phyloP scores from a whole-genome alignment of 495 filamentous ascomycete genomes.

The Rhypophila decipiens region DNA sequence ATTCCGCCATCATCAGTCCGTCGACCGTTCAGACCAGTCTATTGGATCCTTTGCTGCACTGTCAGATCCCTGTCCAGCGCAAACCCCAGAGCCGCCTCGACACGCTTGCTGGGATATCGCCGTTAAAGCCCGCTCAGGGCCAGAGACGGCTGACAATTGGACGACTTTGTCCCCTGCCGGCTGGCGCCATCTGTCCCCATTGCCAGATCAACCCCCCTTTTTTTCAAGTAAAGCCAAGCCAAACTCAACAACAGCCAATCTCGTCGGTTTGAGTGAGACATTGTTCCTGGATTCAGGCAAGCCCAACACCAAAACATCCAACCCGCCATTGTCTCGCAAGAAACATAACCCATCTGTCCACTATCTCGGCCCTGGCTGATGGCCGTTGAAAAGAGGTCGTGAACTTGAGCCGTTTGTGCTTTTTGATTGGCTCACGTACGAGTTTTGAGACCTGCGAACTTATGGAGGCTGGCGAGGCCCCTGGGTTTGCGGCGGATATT shows the following conservation, averaged over 20 bases:
- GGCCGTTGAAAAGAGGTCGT: slow-evolving; percentile 8
- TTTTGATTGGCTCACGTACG: slow-evolving; percentile 8
- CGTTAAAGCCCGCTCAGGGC: not conserved
- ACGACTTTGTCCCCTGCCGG: not conserved
- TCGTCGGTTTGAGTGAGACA: not conserved
- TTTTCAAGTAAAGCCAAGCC: not conserved
- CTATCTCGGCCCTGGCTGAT: slow-evolving; percentile 2
- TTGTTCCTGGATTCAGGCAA: not conserved
- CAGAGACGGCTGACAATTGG: too few relatives aligned
- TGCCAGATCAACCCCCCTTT: not conserved
- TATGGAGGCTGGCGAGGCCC: too few relatives aligned
- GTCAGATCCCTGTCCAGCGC: slow-evolving; percentile 26
- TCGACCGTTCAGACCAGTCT: slow-evolving; percentile 15
- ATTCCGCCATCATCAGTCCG: slow-evolving; percentile 18
- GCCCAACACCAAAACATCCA: not conserved
- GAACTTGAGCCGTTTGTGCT: slow-evolving; percentile 1
- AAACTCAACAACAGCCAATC: too few relatives aligned
- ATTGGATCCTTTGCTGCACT: slow-evolving; percentile 16
- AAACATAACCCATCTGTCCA: slow-evolving; percentile 1
- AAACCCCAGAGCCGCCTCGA: slow-evolving; percentile 24
- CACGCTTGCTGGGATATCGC: slow-evolving; percentile 10
- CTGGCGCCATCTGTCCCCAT: not conserved
- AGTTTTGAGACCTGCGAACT: not conserved
- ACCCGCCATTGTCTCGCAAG: not conserved
- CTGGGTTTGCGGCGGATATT: too few relatives aligned